Base-by-base conservation (phyloP, 2,329 filamentous ascomycete genomes). In the Emergomyces africanus region DNA sequence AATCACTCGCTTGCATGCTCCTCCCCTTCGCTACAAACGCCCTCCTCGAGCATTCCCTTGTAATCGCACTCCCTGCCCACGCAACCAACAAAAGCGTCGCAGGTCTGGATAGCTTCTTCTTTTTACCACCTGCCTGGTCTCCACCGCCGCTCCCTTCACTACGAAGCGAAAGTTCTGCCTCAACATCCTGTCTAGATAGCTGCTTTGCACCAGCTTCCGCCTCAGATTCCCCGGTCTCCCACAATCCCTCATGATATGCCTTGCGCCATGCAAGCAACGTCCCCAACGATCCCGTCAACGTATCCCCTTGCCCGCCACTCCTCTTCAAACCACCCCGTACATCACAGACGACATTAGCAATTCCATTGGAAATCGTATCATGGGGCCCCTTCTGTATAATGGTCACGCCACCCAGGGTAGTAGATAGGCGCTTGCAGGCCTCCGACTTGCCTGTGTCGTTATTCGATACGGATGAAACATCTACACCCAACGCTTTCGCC, bases 241-340 rank as follows among this genome's bases (percentile, higher is more conserved):
- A 97, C 3, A 96, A 73, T 33, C 80, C 79, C 60, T 96, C 88
- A 58, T 90, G 78, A 72, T 99, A 99, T 25, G 90, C 90, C 70
- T 85, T 86, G 61, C 92, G 81, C 85, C 92, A 99, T 1, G 84
- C 91, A 63, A 97, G 74, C 65, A 99, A 84, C 3, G 94, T 97
- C 1, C 88, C 94, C 64, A 99, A 77, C 39, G 85, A 85, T 1
- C 94, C 94, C 0, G 94, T 97, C 64, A 99, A 77, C 3, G 94
- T 97, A 74, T 99, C 94, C 1, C 94, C 94, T 75, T 99, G 94
- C 0, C 94, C 94, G 54, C 92, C 94, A 60, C 89, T 92, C 64
- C 94, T 81, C 82, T 99, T 99, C 71, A 84, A 74, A 0, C 92
- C 92, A 9, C 94, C 94, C 67, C 83, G 75, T 2, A 91, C 75